Conservation (phyloP, 2,329 filamentous ascomycete genomes). For the Penicillium sp. region DNA sequence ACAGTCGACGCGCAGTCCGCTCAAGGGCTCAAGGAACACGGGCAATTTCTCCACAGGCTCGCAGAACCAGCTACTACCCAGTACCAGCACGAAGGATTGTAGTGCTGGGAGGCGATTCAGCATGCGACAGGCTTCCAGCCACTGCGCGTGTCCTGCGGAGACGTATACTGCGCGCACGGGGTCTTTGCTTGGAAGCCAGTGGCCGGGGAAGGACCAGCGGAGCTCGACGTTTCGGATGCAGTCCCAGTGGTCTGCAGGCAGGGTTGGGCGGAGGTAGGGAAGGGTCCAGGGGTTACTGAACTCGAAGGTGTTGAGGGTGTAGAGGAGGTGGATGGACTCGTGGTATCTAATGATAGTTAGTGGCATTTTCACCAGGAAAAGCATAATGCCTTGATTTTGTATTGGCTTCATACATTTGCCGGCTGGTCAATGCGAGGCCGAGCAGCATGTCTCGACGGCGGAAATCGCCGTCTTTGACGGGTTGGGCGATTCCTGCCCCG, state of each 20-base stretch:
- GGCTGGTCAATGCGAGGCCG: constrained; percentile 30
- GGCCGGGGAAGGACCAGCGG: constrained; percentile 38
- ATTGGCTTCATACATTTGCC: constrained; percentile 30
- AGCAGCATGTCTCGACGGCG: constrained; percentile 19
- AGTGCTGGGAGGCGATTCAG: constrained; percentile 24
- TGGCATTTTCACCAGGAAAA: too few relatives aligned
- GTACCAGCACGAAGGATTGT: constrained; percentile 29
- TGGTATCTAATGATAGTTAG: constrained; percentile 23
- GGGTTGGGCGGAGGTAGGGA: constrained; percentile 34
- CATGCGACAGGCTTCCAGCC: constrained; percentile 34
- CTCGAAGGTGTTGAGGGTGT: constrained; percentile 34
- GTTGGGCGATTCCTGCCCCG: constrained; percentile 26
- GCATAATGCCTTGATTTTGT: too few relatives aligned
- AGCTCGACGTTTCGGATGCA: constrained; percentile 33
- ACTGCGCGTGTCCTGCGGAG: constrained; percentile 34
- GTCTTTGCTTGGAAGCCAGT: constrained; percentile 40
- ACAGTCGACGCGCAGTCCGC: constrained; percentile 20
- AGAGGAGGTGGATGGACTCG: constrained; percentile 35
- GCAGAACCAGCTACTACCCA: constrained; percentile 35
- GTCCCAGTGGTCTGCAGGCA: constrained; percentile 27
- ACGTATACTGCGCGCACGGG: constrained; percentile 38
- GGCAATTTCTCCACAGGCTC: constrained; percentile 35
- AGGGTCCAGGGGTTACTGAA: constrained; percentile 41
- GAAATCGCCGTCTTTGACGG: constrained; percentile 21
- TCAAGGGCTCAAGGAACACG: constrained; percentile 34